Evolutionary conservation across 2,329 filamentous ascomycete genomes (phyloP).

Genomic region (Fusarium tjaetaba): DNA sequence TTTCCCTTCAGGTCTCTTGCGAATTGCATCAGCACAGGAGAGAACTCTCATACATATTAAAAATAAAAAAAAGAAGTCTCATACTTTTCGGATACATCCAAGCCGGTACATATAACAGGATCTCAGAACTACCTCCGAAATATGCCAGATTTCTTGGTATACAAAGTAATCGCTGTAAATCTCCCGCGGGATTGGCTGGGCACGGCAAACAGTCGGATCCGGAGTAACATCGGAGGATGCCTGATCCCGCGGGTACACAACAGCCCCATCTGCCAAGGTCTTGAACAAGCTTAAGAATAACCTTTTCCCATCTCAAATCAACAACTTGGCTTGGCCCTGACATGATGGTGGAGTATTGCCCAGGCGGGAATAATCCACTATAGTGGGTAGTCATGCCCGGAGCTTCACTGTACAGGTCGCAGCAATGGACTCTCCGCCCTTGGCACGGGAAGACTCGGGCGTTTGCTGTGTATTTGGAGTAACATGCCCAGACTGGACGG

Average conservation of each 20-base stretch:
- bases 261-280: neutral
- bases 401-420: neutral
- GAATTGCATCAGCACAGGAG: too few species aligned
- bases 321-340: neutral
- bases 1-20: too few species aligned
- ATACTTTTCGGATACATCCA: fast-evolving
- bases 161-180: neutral
- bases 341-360: neutral
- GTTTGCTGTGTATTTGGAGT: neutral
- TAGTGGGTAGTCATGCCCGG: neutral
- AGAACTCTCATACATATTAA: too few species aligned
- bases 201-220: neutral
- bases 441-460: neutral
- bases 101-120: neutral
- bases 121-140: neutral
- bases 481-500: neutral
- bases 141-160: neutral
- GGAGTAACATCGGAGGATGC: neutral
- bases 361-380: neutral
- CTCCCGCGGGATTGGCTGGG: conserved; percentile 6
- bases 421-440: neutral
- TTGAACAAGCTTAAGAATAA: neutral
- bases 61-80: neutral
- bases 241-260: conserved; percentile 8
- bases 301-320: neutral